phyloP scores from a whole-genome alignment of 202 grass and related monocot species.

The Hordeum pubiflorum region DNA sequence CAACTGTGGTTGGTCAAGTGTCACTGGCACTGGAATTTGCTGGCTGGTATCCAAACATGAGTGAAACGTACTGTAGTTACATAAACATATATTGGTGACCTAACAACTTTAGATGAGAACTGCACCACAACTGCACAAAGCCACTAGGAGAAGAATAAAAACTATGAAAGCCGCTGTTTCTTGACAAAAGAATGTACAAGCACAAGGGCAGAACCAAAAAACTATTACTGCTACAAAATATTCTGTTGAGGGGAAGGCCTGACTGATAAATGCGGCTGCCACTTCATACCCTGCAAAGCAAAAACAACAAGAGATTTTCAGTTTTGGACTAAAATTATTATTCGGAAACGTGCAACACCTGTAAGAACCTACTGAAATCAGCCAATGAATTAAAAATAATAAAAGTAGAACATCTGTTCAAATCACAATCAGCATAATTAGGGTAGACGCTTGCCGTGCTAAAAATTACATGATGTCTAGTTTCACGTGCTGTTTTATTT shows the following conservation, averaged over 20 bases:
- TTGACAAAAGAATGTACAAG: slow-evolving; percentile 40
- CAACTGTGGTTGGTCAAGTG: neutral
- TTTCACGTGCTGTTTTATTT: neutral
- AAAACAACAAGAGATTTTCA: slow-evolving; percentile 11
- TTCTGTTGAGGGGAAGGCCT: neutral
- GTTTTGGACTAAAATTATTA: neutral
- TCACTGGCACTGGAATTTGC: neutral
- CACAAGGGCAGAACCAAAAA: slow-evolving; percentile 8
- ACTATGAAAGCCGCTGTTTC: slow-evolving; percentile 24
- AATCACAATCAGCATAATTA: neutral
- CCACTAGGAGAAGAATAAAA: neutral
- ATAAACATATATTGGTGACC: slow-evolving; percentile 19
- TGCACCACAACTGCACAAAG: slow-evolving; percentile 6
- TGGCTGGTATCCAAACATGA: slow-evolving; percentile 1
- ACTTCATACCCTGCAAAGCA: slow-evolving; percentile 40
- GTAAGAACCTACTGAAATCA: slow-evolving; percentile 4
- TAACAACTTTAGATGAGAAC: slow-evolving; percentile 10
- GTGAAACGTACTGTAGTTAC: neutral
- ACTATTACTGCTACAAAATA: slow-evolving; percentile 38
- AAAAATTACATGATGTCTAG: neutral
- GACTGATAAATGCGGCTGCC: neutral
- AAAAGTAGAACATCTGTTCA: neutral
- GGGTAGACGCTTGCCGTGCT: neutral
- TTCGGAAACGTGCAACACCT: neutral
- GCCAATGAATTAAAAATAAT: neutral